Evolutionary conservation across 2,329 filamentous ascomycete species (phyloP).

Genomic region (Colletotrichum costaricense): DNA sequence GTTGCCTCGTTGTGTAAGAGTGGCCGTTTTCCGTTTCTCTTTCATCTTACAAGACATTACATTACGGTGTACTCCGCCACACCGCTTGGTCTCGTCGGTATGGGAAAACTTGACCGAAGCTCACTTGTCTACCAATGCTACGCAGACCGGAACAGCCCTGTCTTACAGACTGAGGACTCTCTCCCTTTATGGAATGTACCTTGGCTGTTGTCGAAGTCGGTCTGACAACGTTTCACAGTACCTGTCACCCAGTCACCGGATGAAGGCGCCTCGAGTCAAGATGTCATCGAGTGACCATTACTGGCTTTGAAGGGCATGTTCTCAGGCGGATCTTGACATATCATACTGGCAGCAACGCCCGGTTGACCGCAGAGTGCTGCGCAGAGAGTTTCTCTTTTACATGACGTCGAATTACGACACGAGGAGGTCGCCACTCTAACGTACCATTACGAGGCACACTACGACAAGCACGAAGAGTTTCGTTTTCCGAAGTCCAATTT

Average conservation of each 20-base stretch:
- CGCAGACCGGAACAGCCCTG: not conserved
- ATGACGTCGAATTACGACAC: not conserved
- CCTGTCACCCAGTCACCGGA: no score
- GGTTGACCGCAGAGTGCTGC: not conserved
- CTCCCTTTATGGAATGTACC: not conserved
- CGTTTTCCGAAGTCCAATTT: not conserved
- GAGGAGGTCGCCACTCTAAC: not conserved
- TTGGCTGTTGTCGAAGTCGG: no score
- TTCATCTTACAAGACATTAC: not conserved
- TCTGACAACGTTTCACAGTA: no score
- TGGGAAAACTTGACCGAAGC: not conserved
- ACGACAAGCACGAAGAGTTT: not conserved
- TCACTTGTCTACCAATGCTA: not conserved
- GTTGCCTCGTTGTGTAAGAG: not conserved
- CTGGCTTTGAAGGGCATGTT: not conserved
- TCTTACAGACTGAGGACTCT: not conserved
- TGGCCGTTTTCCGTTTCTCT: not conserved
- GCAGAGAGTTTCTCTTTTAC: not conserved
- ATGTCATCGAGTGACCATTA: not conserved
- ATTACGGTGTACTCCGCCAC: not conserved
- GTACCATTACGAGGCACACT: not conserved
- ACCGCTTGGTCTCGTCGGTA: not conserved
- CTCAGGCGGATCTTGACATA: not conserved
- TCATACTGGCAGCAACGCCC: not conserved
- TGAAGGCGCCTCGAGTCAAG: not conserved